phyloP scores from a whole-genome alignment of 371 early-diverging fungal species.

The Rhizomucor pusillus region DNA sequence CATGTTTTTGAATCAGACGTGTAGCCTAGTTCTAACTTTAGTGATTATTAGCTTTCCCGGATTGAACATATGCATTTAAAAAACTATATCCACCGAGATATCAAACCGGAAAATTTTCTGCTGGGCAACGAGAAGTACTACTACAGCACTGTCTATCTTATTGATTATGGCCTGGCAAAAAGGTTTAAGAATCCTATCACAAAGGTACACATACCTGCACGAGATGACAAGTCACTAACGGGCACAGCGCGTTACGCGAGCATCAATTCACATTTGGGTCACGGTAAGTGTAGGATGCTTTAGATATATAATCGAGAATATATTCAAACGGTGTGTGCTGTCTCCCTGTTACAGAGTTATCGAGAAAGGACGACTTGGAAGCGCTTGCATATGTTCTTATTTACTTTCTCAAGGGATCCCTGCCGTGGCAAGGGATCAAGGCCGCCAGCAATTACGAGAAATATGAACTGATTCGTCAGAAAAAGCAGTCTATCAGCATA shows the following conservation, averaged over 20 bases:
- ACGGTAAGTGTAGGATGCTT: conserved; percentile 34
- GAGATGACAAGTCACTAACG: conserved; percentile 85
- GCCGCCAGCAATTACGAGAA: conserved; percentile 97
- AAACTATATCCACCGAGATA: conserved; percentile 97
- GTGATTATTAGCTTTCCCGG: conserved; percentile 61
- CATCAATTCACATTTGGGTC: conserved; percentile 92
- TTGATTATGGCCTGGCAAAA: conserved; percentile 97
- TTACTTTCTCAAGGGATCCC: conserved; percentile 95
- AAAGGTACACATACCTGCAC: conserved; percentile 86
- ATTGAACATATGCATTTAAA: conserved; percentile 95
- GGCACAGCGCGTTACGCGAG: conserved; percentile 98
- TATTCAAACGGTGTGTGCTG: too few species aligned
- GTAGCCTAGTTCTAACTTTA: background rate
- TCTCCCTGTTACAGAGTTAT: too few species aligned
- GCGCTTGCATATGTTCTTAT: conserved; percentile 97
- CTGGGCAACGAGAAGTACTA: conserved; percentile 71
- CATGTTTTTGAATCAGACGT: background rate
- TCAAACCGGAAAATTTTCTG: conserved; percentile 99
- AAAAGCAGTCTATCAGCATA: conserved; percentile 94
- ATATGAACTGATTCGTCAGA: conserved; percentile 97
- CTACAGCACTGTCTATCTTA: conserved; percentile 61
- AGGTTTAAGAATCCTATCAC: conserved; percentile 86
- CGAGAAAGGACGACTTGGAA: conserved; percentile 98
- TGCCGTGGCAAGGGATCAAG: conserved; percentile 99
- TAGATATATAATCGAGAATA: background rate